phyloP scores from a whole-genome alignment of 1,284 basidiomycete species.

The Peniophora sp. region DNA sequence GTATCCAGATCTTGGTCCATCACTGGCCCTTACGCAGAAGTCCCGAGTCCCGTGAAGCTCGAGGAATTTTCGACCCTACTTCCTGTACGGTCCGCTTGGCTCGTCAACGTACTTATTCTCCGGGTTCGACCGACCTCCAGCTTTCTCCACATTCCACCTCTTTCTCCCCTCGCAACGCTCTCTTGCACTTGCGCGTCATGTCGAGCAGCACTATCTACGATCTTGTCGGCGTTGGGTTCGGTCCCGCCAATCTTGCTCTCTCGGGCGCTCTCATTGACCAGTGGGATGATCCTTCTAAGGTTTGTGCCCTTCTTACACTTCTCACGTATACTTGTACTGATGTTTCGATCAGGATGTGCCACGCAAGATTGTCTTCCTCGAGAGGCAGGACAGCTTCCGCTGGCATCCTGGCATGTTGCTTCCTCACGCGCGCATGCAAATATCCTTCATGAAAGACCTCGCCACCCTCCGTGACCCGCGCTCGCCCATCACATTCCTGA shows the following conservation, averaged over 20 bases:
- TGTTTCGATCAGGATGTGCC: background rate
- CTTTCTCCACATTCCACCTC: too few species aligned
- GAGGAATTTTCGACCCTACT: too few species aligned
- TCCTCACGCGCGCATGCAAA: slow-evolving; percentile 51
- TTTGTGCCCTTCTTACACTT: background rate
- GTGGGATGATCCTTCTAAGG: slow-evolving; percentile 8
- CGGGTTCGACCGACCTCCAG: too few species aligned
- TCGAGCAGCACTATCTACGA: slow-evolving; percentile 26
- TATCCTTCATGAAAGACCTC: slow-evolving; percentile 55
- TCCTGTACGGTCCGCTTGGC: too few species aligned
- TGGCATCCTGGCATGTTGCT: slow-evolving; percentile 59
- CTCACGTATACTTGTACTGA: background rate
- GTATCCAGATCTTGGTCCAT: too few species aligned
- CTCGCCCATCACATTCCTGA: slow-evolving; percentile 50
- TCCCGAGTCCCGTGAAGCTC: too few species aligned
- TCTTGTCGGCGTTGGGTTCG: slow-evolving; percentile 49
- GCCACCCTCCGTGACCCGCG: slow-evolving; percentile 48
- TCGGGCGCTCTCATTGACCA: slow-evolving; percentile 46
- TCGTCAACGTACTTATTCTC: too few species aligned
- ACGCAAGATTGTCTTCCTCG: slow-evolving; percentile 38
- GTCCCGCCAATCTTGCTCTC: slow-evolving; percentile 51
- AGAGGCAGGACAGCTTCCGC: slow-evolving; percentile 38
- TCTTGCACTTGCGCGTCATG: too few species aligned
- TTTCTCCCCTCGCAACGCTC: too few species aligned
- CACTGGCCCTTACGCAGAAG: too few species aligned